Percentiles rank a stretch among this genome's conserved stretches.
These are phyloP conservation scores for Xylariaceae sp. DNA, from an alignment of 2,329 filamentous ascomycete species.

Conservation along the genomic window DNA sequence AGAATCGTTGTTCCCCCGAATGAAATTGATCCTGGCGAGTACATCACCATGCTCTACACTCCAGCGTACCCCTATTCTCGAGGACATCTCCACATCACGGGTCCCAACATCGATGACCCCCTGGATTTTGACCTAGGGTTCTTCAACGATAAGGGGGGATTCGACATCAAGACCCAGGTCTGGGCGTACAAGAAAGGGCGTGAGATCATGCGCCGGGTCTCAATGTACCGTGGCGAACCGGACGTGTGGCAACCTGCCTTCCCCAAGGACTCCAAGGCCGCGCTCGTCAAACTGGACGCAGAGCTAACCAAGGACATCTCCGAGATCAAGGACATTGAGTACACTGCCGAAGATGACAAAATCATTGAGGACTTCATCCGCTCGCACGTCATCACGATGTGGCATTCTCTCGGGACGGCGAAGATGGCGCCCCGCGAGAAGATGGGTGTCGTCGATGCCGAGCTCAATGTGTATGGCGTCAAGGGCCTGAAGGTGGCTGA, in stretches of 20 bases:
- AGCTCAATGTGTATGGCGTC: constrained; percentile 38
- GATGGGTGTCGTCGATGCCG: constrained; percentile 37
- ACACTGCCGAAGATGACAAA: constrained; percentile 42
- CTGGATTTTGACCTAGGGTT: constrained; percentile 54
- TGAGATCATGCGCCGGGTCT: constrained; percentile 52
- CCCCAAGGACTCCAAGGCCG: constrained; percentile 36
- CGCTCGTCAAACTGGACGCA: not conserved
- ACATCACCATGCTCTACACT: constrained; percentile 41
- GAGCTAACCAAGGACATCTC: not conserved
- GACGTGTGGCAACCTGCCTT: constrained; percentile 42
- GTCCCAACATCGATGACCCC: constrained; percentile 34
- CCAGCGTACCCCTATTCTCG: constrained; percentile 52
- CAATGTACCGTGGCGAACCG: constrained; percentile 45
- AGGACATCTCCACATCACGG: constrained; percentile 55
- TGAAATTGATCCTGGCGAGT: not conserved
- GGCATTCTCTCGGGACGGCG: constrained; percentile 39
- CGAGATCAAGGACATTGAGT: constrained; percentile 41
- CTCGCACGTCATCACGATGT: constrained; percentile 36
- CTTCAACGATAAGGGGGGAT: constrained; percentile 41
- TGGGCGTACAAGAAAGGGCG: constrained; percentile 63
- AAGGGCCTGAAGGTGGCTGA: constrained; percentile 37
- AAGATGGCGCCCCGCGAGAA: constrained; percentile 38
- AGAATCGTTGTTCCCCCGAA: not conserved
- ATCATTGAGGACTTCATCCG: constrained; percentile 40
- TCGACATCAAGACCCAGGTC: constrained; percentile 53